Percentiles rank a stretch among this genome's conserved stretches.
Evolutionary conservation across 2,329 filamentous ascomycete genomes (phyloP).

Genomic region (Chaetothyriales sp.): DNA sequence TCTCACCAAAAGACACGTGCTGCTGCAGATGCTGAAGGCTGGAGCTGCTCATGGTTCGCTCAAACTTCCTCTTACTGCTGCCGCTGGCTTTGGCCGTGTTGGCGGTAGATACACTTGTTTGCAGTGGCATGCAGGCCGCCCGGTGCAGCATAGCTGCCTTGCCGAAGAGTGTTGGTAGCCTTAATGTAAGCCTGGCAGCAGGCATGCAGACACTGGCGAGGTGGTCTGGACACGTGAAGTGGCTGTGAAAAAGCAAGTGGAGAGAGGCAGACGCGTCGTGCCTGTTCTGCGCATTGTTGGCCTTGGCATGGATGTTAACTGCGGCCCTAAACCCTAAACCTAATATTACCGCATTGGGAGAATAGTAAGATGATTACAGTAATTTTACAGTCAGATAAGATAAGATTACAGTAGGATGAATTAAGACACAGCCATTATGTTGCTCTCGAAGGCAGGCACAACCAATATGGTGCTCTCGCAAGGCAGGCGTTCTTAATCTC

Average conservation of each 20-base stretch:
- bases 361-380: no score
- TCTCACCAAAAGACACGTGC: slow-evolving; percentile 54
- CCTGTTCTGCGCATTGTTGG: not conserved
- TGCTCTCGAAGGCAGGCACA: no score
- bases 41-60: slow-evolving; percentile 16
- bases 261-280: not conserved
- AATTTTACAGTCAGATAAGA: no score
- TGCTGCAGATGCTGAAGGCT: slow-evolving; percentile 31
- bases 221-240: not conserved
- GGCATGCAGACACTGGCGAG: slow-evolving; percentile 3
- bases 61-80: slow-evolving; percentile 15
- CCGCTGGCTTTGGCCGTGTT: slow-evolving; percentile 4
- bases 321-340: no score
- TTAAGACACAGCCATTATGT: no score
- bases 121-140: slow-evolving; percentile 3
- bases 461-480: no score
- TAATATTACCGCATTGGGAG: no score
- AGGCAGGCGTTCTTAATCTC: no score
- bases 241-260: not conserved
- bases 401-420: no score
- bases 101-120: slow-evolving; percentile 7
- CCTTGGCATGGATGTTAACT: not conserved
- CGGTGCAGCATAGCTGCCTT: slow-evolving; percentile 14
- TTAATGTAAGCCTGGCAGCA: slow-evolving; percentile 9
- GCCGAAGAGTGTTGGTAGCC: slow-evolving; percentile 11